Conservation (phyloP, 305 asterid genomes). For the Solanum hybrid region DNA sequence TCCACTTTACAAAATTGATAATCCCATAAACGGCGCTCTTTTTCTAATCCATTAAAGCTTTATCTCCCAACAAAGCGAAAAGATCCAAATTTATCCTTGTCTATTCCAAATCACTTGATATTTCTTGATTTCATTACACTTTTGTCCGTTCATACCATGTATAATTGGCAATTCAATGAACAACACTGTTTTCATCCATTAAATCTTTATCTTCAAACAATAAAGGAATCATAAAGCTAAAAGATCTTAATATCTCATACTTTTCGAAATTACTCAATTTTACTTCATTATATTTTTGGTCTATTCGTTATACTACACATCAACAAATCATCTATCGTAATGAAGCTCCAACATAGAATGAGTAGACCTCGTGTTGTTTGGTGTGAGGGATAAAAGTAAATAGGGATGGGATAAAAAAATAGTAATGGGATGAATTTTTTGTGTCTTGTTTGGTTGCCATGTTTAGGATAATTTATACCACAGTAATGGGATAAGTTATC, state of each 20-base stretch:
- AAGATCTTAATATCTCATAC: background rate
- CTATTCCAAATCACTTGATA: background rate
- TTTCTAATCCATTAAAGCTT: background rate
- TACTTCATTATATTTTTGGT: background rate
- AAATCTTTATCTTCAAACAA: background rate
- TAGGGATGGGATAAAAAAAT: too few relatives aligned
- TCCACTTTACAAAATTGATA: background rate
- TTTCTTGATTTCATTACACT: background rate
- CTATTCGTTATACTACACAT: background rate
- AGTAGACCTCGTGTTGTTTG: background rate
- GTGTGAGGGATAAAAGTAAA: too few relatives aligned
- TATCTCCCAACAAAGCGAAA: background rate
- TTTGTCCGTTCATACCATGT: background rate
- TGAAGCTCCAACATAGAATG: background rate
- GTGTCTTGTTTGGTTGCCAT: background rate
- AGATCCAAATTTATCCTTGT: background rate
- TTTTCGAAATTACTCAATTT: background rate
- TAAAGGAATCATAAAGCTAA: background rate
- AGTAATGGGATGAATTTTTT: too few relatives aligned
- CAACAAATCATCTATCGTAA: background rate
- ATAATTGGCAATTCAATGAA: background rate
- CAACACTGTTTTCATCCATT: background rate
- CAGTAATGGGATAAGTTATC: background rate
- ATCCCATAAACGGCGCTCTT: background rate
- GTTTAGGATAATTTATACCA: background rate